Conservation (phyloP, 495 filamentous ascomycete species). For the Penicillium lividum region DNA sequence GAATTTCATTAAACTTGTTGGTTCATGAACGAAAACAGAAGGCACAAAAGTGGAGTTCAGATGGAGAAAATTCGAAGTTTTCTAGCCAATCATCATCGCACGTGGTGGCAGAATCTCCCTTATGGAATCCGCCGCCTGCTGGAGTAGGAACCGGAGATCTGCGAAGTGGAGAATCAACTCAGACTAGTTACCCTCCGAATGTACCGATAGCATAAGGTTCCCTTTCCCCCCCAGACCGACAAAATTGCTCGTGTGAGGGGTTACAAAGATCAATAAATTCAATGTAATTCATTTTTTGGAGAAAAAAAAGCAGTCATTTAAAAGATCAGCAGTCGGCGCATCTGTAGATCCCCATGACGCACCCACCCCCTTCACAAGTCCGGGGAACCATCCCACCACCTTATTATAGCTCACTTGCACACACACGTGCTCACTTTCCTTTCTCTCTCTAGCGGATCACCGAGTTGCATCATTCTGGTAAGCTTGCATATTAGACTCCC, state of each 20-base stretch:
- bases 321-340: neutral
- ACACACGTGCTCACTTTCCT: slow-evolving; percentile 6
- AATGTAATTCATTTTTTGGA: neutral
- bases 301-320: neutral
- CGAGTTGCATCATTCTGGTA: neutral
- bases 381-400: neutral
- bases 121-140: slow-evolving; percentile 6
- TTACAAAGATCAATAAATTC: neutral
- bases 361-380: neutral
- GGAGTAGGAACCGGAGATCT: slow-evolving; percentile 4
- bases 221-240: neutral
- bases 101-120: slow-evolving; percentile 28
- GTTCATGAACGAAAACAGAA: slow-evolving; percentile 10
- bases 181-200: neutral
- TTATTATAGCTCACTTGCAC: neutral
- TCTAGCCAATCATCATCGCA: slow-evolving; percentile 23
- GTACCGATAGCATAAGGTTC: neutral
- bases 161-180: neutral
- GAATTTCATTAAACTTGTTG: neutral
- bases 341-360: neutral
- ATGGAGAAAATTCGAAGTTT: neutral
- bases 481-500: too few relatives aligned
- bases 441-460: slow-evolving; percentile 3
- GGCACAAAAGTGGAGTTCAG: neutral
- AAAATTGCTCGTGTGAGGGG: slow-evolving; percentile 5